Conservation (phyloP, 441 rosid genomes). For the Sinapis alba region DNA sequence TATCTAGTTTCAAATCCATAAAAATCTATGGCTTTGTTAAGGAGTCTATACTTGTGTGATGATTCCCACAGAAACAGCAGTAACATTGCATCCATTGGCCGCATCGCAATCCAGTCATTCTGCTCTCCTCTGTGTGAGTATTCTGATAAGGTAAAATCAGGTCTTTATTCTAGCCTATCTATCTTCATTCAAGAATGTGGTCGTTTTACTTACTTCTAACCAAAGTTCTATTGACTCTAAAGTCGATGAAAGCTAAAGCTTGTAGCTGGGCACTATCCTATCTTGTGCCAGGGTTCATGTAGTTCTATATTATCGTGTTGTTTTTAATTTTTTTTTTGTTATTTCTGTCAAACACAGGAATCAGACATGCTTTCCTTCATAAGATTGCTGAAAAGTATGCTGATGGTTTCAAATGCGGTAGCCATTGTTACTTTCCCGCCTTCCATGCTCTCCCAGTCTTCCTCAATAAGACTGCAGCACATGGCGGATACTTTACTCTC, state of each 20-base stretch:
- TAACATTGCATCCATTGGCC: slow-evolving; percentile 53
- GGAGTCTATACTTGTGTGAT: slow-evolving; percentile 3
- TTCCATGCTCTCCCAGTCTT: slow-evolving; percentile 67
- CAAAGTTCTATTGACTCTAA: neutral
- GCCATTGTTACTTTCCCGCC: slow-evolving; percentile 77
- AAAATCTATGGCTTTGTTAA: neutral
- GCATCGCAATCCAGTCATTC: slow-evolving; percentile 87
- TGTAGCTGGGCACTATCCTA: slow-evolving; percentile 3
- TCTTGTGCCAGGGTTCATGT: neutral
- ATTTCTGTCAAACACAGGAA: slow-evolving; percentile 54
- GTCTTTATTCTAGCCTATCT: slow-evolving; percentile 8
- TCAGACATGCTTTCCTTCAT: slow-evolving; percentile 85
- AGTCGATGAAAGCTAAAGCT: slow-evolving; percentile 1
- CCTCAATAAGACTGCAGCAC: slow-evolving; percentile 82
- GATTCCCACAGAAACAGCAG: slow-evolving; percentile 56
- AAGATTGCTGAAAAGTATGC: slow-evolving; percentile 76
- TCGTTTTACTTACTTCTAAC: slow-evolving; percentile 12
- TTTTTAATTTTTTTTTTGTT: neutral
- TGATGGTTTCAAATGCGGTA: slow-evolving; percentile 78
- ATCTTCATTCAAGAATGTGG: neutral
- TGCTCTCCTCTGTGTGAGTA: slow-evolving; percentile 84
- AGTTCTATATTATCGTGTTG: neutral
- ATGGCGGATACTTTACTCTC: slow-evolving; percentile 89
- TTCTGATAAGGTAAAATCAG: slow-evolving; percentile 60
- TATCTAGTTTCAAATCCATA: neutral